Evolutionary conservation across 768 basidiomycete genomes (phyloP).

Genomic region (Boletus patriciae): DNA sequence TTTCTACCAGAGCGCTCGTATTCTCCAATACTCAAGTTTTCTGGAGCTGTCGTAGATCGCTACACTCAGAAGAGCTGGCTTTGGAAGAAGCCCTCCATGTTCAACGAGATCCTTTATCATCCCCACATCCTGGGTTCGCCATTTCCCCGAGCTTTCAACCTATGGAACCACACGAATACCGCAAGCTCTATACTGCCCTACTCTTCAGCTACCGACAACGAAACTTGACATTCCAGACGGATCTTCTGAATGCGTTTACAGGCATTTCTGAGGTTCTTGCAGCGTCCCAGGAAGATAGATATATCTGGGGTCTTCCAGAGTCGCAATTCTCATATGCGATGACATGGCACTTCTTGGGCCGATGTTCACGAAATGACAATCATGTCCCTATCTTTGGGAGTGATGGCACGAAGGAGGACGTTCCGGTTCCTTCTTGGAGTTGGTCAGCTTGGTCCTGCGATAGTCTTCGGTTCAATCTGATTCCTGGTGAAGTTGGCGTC

Average conservation of each 20-base stretch:
- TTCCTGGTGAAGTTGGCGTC: no score
- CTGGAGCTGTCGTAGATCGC: constrained; percentile 13
- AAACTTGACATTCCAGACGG: constrained; percentile 9
- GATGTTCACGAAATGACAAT: background rate
- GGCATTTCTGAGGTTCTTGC: constrained; percentile 15
- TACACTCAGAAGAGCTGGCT: constrained; percentile 13
- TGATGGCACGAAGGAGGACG: constrained; percentile 3
- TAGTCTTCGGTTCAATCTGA: no score
- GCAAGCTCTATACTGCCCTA: background rate
- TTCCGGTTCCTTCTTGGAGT: constrained; percentile 21
- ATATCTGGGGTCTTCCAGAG: constrained; percentile 18
- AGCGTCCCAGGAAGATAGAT: constrained; percentile 10
- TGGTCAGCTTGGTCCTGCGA: constrained; percentile 13
- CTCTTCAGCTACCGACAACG: constrained; percentile 10
- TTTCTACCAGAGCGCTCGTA: constrained; percentile 16
- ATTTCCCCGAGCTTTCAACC: background rate
- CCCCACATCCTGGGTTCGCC: background rate
- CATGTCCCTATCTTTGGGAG: constrained; percentile 1
- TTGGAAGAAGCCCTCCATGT: constrained; percentile 1
- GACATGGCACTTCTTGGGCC: constrained; percentile 4
- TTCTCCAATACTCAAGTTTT: constrained; percentile 21
- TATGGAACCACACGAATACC: background rate
- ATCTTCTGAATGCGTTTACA: constrained; percentile 15
- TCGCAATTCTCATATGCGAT: constrained; percentile 12
- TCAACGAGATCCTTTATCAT: background rate